Base-by-base conservation (phyloP, 2,329 filamentous ascomycete species). In the Microthyrium microscopicum region DNA sequence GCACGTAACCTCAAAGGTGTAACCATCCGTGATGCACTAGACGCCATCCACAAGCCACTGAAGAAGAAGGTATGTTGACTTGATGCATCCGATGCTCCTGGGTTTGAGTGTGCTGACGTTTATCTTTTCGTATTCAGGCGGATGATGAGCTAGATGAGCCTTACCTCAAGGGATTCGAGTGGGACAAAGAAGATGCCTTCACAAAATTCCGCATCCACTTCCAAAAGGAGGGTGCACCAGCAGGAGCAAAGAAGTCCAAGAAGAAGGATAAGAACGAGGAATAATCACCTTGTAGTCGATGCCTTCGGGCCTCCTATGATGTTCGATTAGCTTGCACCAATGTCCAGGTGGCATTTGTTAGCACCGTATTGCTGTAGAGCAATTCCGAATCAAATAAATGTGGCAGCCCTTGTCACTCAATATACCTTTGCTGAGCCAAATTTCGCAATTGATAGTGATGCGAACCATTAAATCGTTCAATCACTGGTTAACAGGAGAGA, bases 11-110 rank as follows among this genome's bases (percentile, higher is more conserved):
- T 85, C 47, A 87, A 85, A 58, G 87, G 87, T 36, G 84, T 95
- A 45, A 95, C 87, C 37, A 87, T 95, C 67, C 94, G 94, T 66
- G 87, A 95, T 58, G 84, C 84, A 38, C 55, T 93, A 55, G 85
- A 94, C 56, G 87, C 83, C 49, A 94, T 95, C 60, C 68, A 93
- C 68, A 94, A 93, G 67, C 72, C 80, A 46, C 92, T 82, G 68
- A 92, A 91, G 71, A 94, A 94, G 73, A 78, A 85, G 71, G 87
- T 85, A 59, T 46, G 73, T 56, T 28, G 13, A 18, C 15, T 28
- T n/a, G 4, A 26, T 19, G 19, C 26, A 13, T 25, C 6, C 4
- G 21, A 26, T 17, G 12, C 13, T 31, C n/a, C n/a, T n/a, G n/a
- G n/a, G n/a, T n/a, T n/a, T n/a, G n/a, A n/a, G n/a, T n/a, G 36